Percentiles rank a stretch among this genome's conserved stretches.
Conservation (phyloP, 495 filamentous ascomycete genomes). For the Hypoxylon crocopeplum region DNA sequence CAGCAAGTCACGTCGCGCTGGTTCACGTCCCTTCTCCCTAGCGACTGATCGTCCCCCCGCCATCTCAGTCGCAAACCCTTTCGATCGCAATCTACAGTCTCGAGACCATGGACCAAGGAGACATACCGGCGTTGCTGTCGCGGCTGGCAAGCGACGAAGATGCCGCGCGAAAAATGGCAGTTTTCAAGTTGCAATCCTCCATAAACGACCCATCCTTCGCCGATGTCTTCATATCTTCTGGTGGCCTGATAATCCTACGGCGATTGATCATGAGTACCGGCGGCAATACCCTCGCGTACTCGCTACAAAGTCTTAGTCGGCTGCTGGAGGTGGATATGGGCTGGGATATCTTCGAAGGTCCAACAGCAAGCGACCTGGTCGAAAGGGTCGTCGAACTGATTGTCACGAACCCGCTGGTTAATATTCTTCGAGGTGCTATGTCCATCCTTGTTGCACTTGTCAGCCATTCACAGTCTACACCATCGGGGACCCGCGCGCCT, state of each 20-base stretch:
- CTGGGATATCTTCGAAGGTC: constrained; percentile 78
- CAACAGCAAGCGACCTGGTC: constrained; percentile 57
- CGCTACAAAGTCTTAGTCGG: constrained; percentile 82
- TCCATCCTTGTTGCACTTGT: constrained; percentile 93
- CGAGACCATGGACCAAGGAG: constrained; percentile 56
- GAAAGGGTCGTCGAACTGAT: constrained; percentile 89
- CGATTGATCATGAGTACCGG: constrained; percentile 81
- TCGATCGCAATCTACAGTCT: constrained; percentile 8
- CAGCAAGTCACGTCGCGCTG: constrained; percentile 25
- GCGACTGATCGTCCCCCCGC: constrained; percentile 17
- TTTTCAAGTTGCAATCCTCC: constrained; percentile 92
- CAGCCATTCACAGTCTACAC: constrained; percentile 71
- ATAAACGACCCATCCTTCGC: constrained; percentile 98
- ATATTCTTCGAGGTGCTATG: constrained; percentile 96
- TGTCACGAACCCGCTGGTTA: constrained; percentile 94
- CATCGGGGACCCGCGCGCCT: constrained; percentile 48
- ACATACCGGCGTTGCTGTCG: constrained; percentile 62
- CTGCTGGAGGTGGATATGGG: constrained; percentile 96
- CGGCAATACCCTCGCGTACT: constrained; percentile 95
- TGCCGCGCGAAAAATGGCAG: constrained; percentile 96
- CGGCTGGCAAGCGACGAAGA: constrained; percentile 70
- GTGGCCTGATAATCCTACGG: constrained; percentile 80
- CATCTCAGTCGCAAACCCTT: constrained; percentile 19
- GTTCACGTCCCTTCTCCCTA: constrained; percentile 7
- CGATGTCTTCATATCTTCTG: constrained; percentile 91